These are phyloP conservation scores for Silene uniflora DNA, from an alignment of 148 eudicot genomes.

Conservation along the genomic window DNA sequence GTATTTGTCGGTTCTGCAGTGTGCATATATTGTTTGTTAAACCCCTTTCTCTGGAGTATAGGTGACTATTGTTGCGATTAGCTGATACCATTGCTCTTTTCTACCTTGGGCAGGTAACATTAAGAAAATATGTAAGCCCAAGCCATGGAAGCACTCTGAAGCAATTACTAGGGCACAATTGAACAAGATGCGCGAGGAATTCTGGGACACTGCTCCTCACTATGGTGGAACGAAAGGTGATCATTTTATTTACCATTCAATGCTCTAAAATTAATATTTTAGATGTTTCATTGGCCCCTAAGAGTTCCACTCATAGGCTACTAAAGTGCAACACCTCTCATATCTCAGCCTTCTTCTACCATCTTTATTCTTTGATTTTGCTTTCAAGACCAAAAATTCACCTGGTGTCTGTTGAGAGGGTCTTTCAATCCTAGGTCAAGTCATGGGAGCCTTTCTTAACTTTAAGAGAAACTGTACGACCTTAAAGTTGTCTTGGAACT, in stretches of 20 bases:
- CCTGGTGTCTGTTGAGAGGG: neutral
- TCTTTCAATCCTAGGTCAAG: neutral
- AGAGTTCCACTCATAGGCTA: neutral
- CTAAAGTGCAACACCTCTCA: neutral
- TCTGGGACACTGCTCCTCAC: constrained; percentile 95
- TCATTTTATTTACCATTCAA: neutral
- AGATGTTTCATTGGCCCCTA: neutral
- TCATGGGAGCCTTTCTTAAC: neutral
- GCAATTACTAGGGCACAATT: constrained; percentile 61
- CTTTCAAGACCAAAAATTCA: neutral
- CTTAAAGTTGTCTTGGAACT: neutral
- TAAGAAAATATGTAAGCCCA: constrained; percentile 71
- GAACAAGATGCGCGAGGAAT: constrained; percentile 74
- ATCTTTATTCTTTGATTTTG: neutral
- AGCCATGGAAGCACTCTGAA: constrained; percentile 79
- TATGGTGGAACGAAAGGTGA: constrained; percentile 80
- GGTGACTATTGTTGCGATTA: neutral
- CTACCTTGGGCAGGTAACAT: constrained; percentile 25
- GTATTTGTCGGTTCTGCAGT: neutral
- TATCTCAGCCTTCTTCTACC: neutral
- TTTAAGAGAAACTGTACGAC: neutral
- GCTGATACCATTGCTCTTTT: constrained; percentile 4
- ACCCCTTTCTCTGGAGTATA: neutral
- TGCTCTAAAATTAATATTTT: neutral
- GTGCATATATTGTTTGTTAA: neutral